Evolutionary conservation across 148 eudicot genomes (phyloP).

Genomic region (Rhododendron mucronatum): DNA sequence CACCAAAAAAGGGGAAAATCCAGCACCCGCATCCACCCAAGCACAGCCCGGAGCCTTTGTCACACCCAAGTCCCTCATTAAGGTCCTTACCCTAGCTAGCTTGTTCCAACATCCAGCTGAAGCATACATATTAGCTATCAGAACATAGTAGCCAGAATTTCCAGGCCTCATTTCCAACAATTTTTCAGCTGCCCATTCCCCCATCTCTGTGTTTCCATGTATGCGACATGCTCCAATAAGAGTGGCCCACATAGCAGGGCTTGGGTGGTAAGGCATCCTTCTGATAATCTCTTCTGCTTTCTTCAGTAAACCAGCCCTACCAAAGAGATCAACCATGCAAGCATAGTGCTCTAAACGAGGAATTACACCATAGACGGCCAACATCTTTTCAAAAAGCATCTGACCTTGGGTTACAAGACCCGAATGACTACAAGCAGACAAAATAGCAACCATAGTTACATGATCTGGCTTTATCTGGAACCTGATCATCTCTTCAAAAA

Average conservation of each 20-base stretch:
- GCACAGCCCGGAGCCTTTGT: slow-evolving; percentile 74
- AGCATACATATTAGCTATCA: slow-evolving; percentile 80
- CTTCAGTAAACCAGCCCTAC: slow-evolving; percentile 67
- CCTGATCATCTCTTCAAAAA: slow-evolving; percentile 64
- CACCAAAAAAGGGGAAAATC: slow-evolving; percentile 54
- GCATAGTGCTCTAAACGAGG: slow-evolving; percentile 71
- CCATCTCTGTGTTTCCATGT: slow-evolving; percentile 51
- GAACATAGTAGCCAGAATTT: slow-evolving; percentile 66
- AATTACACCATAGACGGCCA: slow-evolving; percentile 40
- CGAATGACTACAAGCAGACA: slow-evolving; percentile 84
- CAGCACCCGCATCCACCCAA: slow-evolving; percentile 65
- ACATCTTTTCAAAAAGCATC: slow-evolving; percentile 51
- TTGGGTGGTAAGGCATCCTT: slow-evolving; percentile 66
- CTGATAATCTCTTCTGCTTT: slow-evolving; percentile 49
- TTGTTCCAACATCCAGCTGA: slow-evolving; percentile 65
- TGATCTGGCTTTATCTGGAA: slow-evolving; percentile 61
- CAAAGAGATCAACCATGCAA: slow-evolving; percentile 81
- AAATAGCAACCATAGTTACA: slow-evolving; percentile 62
- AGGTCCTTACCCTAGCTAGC: slow-evolving; percentile 53
- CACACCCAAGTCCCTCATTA: slow-evolving; percentile 66
- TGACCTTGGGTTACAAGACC: slow-evolving; percentile 66
- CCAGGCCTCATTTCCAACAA: slow-evolving; percentile 58
- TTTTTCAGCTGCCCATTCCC: slow-evolving; percentile 70
- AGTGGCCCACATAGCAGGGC: slow-evolving; percentile 77
- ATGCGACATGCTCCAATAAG: slow-evolving; percentile 66